Evolutionary conservation across 106 monocot genomes (phyloP).

Genomic region (Acorus calamus): DNA sequence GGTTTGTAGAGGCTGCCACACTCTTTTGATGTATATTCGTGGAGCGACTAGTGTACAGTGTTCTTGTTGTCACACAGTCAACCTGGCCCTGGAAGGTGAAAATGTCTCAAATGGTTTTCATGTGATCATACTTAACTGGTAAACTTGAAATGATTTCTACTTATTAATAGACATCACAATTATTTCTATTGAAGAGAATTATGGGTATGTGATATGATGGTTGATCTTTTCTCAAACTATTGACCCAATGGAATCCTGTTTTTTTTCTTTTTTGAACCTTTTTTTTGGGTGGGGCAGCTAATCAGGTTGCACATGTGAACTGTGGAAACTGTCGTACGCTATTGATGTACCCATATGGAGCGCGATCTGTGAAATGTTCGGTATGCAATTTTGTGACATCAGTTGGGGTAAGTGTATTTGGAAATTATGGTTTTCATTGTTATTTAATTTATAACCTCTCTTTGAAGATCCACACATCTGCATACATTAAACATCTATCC

Average conservation of each 20-base stretch:
- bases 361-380: constrained; percentile 3
- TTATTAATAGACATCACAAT: too few species aligned
- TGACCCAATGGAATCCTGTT: too few species aligned
- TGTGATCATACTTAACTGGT: too few species aligned
- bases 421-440: not conserved
- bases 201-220: too few species aligned
- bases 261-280: not conserved
- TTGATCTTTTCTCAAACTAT: too few species aligned
- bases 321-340: not conserved
- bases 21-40: constrained; percentile 93
- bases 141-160: too few species aligned
- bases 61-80: constrained; percentile 93
- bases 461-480: too few species aligned
- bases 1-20: constrained; percentile 94
- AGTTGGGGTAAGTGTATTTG: not conserved
- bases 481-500: too few species aligned
- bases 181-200: too few species aligned
- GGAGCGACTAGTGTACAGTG: constrained; percentile 95
- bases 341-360: constrained; percentile 1
- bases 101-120: not conserved
- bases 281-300: constrained; percentile 6
- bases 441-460: too few species aligned
- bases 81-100: constrained; percentile 77
- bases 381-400: constrained; percentile 5
- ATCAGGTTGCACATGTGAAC: constrained; percentile 40